Conservation (phyloP, 177 flowering plant genomes). For the Vitis hybrid region DNA sequence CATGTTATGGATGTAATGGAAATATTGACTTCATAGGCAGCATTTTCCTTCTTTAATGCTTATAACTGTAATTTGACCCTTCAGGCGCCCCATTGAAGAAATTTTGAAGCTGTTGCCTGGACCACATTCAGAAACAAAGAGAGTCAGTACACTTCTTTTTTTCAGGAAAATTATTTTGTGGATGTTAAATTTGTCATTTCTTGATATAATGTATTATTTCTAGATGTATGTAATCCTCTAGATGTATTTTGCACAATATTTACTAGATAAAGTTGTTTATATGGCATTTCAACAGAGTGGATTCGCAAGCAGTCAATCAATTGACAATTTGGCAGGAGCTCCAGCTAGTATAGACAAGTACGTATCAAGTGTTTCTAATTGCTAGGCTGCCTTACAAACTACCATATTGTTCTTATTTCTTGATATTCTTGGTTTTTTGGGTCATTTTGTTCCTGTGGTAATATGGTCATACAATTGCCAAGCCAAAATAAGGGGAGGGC, state of each 20-base stretch:
- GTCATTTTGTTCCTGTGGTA: not conserved
- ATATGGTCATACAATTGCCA: too few species aligned
- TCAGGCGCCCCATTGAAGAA: constrained; percentile 96
- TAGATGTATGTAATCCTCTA: not conserved
- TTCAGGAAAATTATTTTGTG: not conserved
- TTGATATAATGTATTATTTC: not conserved
- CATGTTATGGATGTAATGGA: not conserved
- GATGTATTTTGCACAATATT: not conserved
- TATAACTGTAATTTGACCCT: constrained; percentile 9
- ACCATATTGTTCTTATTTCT: not conserved
- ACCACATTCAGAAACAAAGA: constrained; percentile 84
- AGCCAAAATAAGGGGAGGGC: too few species aligned
- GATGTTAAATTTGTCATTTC: not conserved
- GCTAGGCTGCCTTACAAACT: not conserved
- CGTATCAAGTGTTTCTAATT: constrained; percentile 4
- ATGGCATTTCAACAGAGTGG: constrained; percentile 50
- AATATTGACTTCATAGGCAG: not conserved
- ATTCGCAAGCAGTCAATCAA: constrained; percentile 60
- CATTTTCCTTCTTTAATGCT: not conserved
- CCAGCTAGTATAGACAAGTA: constrained; percentile 50
- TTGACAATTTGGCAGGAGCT: constrained; percentile 49
- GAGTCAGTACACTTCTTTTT: constrained; percentile 45
- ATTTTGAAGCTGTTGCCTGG: constrained; percentile 89
- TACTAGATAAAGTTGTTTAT: not conserved
- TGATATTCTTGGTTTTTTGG: not conserved